Base-by-base conservation (phyloP, 2,329 filamentous ascomycete genomes). In the Fusarium sp. region DNA sequence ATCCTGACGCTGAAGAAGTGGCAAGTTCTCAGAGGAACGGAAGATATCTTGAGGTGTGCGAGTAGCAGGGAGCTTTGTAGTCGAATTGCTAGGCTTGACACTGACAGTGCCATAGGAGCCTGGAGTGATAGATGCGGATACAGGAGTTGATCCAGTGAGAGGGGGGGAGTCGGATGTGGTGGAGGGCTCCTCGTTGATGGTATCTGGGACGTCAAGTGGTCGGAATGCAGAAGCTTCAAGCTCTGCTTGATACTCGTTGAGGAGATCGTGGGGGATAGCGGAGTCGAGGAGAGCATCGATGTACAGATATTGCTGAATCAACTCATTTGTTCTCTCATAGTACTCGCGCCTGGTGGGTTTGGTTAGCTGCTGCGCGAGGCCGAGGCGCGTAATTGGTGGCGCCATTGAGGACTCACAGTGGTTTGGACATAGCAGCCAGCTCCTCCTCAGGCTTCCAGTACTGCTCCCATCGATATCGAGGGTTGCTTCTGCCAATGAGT, bases 241-340 rank as follows among this genome's bases (percentile, higher is more conserved):
- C 72, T 92, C 86, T 72, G 91, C 81, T 40, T 82, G 91, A 82
- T 97, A 98, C 82, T 98, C 95, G 79, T 97, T 95, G 65, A 98
- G 91, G 49, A 98, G 86, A 77, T 96, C 92, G 79, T 97, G 95
- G 4, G 95, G 95, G n/a, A 97, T 89, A 35, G 94, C 95, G 13
- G 94, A 97, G 83, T 97, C 95, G 69, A 98, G 88, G 64, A 98
- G 86, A 59, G 92, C 90, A 83, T 98, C 96, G 77, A 98, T 97
- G 81, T 97, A 98, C 72, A 97, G 87, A 81, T 98, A 98, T 80
- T 97, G 93, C 81, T 96, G 93, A 67, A 98, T 91, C 47, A 98
- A 86, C 75, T 92, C 91, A 83, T 98, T 98, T 79, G 92, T 96
- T 47, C 94, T 90, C 85, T 97, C 92, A 79, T 98, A 97, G 84